Percentiles rank a stretch among this genome's conserved stretches.
Conservation (phyloP, 1,284 basidiomycete genomes). For the Paramarasmius palmivorus region DNA sequence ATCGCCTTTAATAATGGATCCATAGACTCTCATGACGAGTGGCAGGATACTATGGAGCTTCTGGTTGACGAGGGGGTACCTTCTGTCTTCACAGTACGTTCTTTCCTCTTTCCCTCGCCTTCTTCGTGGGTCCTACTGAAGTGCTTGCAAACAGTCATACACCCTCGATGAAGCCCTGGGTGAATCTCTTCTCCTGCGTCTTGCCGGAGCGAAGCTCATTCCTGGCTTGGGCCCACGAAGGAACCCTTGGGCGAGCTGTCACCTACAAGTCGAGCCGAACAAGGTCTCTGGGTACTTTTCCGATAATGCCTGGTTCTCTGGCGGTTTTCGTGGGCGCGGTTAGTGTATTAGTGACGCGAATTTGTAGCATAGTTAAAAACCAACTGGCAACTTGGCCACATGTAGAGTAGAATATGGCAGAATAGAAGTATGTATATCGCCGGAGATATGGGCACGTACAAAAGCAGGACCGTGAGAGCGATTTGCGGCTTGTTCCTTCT, state of each 20-base stretch:
- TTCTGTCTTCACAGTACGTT: constrained; percentile 27
- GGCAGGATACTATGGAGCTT: constrained; percentile 24
- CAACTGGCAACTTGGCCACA: too few species aligned
- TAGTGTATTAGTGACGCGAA: too few species aligned
- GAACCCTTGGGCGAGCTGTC: not conserved
- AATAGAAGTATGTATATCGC: too few species aligned
- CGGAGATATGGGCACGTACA: too few species aligned
- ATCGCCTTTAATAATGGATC: constrained; percentile 34
- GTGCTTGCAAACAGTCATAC: constrained; percentile 22
- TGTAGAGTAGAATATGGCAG: too few species aligned
- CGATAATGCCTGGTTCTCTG: not conserved
- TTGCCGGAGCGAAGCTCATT: constrained; percentile 22
- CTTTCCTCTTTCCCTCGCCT: not conserved
- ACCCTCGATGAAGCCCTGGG: constrained; percentile 27
- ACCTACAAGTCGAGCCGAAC: not conserved
- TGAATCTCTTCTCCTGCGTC: constrained; percentile 22
- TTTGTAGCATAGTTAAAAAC: too few species aligned
- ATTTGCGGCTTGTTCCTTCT: too few species aligned
- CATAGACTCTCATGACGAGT: constrained; percentile 19
- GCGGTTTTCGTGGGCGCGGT: not conserved
- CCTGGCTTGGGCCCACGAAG: constrained; percentile 21
- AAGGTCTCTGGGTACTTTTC: not conserved
- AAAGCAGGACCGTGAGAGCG: too few species aligned
- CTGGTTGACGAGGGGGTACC: constrained; percentile 27
- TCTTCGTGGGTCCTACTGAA: not conserved